Evolutionary conservation across 2,329 filamentous ascomycete species (phyloP), one percentile per base, ranked within the genome.

Genomic region (Endoconidiophora polonica): DNA sequence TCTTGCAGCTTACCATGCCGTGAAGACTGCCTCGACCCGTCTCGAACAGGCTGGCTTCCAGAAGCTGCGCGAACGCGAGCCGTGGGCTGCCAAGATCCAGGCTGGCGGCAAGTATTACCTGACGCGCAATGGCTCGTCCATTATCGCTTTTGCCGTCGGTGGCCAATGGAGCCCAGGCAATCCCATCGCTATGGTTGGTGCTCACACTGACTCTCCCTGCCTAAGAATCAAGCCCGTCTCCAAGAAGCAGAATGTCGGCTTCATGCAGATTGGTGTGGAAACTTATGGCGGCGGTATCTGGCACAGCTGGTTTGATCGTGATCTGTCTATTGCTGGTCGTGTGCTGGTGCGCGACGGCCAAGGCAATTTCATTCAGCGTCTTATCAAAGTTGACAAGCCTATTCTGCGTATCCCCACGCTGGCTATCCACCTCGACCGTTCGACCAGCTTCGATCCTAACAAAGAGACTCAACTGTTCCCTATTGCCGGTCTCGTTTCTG

Each of bases 251-350:
- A 79, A 76, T 50, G 83, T 84, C 56, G 90, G 90, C 10, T 98
- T 91, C 65, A 67, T 95, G 55, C 91, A 98, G 66, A 81, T 98
- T 52, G 91, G 88, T 48, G 90, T 95, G 47, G 91, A 98, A 71
- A 90, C 86, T 1, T 98, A 98, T 61, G 91, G 91, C 48, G 91
- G 91, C 54, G 91, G 91, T 50, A 81, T 96, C 60, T 96, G 90
- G 90, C 88, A 95, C 66, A 94, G 86, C 44, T 98, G 83, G 91
- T 98, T 98, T 61, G 91, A 98, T 64, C 81, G 91, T 46, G 91
- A 98, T 63, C 70, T 98, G 55, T 83, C 85, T 58, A 79, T 96
- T 49, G 91, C 91, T 29, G 91, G 91, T 6, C 76, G 91, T 53
- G 85, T 85, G 12, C 81, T 96, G 70, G 84, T 91, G 50, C 79